Evolutionary conservation across 345 rosid genomes (phyloP), one percentile per base, ranked within the genome.

Genomic region (Populus ilicifolia): DNA sequence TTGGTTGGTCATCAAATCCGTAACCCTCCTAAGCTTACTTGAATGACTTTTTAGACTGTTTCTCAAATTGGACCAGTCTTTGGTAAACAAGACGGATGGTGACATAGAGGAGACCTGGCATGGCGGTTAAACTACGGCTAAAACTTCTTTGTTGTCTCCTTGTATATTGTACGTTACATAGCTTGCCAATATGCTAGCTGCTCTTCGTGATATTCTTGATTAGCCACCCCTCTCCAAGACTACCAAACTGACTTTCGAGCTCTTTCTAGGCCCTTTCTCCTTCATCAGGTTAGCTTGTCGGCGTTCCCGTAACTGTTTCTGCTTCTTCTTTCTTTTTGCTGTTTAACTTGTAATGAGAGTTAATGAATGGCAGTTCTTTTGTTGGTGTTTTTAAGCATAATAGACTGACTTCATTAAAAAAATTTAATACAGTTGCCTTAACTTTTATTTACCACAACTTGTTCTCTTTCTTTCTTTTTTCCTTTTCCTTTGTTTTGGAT

Each of bases 61-160:
- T 21, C 20, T 23, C 36, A 13, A 23, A 30, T 76, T 56, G 79
- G 43, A 43, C 43, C 38, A 54, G 73, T 54, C 72, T 76, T 50
- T 20, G 30, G 36, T 21, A 17, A 21, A 61, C 33, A 8, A 30
- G 8, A 11, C 6, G 11, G 25, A 13, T 21, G 11, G 21, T 10
- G 13, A 56, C 10, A 2, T 12, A 6, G 27, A 25, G 25, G 9
- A 7, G 67, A 38, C 30, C 43, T 16, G 39, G 5, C 9, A 16
- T 35, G 65, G 75, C 52, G 65, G 75, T 70, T 35, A 63, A 71
- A 71, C 48, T n/a, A 39, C 48, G 80, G 46, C 29, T 5, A 38
- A 14, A 67, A 73, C 77, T 41, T 23, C 71, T 54, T 67, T 76
- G 16, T 11, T 64, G 12, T 48, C 20, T 38, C n/a, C 65, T 61